Percentiles rank a stretch among this genome's conserved stretches.
Conservation (phyloP, 257 asterid genomes). For the Solanum tacnaense region DNA sequence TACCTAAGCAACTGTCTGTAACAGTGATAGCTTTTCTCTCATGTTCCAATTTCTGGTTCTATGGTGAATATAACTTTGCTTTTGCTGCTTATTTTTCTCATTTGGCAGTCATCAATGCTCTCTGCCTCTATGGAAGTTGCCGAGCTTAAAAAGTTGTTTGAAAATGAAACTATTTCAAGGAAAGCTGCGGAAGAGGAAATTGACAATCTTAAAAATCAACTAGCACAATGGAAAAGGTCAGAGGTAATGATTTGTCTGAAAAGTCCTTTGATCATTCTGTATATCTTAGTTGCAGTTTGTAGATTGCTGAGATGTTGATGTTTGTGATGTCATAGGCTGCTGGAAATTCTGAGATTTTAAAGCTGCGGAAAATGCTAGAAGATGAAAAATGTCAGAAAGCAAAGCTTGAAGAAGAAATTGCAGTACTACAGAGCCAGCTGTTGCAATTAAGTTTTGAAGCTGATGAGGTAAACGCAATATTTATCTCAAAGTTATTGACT, state of each 20-base stretch:
- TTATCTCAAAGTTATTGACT: background rate
- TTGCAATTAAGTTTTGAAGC: slow-evolving; percentile 73
- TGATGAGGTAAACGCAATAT: slow-evolving; percentile 47
- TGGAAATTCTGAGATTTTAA: slow-evolving; percentile 48
- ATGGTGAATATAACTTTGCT: background rate
- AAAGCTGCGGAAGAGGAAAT: slow-evolving; percentile 65
- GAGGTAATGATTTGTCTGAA: slow-evolving; percentile 37
- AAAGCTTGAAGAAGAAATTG: slow-evolving; percentile 63
- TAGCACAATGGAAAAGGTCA: slow-evolving; percentile 41
- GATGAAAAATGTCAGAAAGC: slow-evolving; percentile 47
- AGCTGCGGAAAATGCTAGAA: slow-evolving; percentile 57
- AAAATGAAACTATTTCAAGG: slow-evolving; percentile 45
- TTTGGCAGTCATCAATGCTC: slow-evolving; percentile 31
- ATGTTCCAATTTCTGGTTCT: background rate
- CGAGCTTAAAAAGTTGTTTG: slow-evolving; percentile 47
- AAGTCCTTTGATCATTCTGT: background rate
- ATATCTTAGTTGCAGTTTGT: background rate
- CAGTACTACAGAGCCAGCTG: slow-evolving; percentile 47
- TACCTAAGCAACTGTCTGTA: background rate
- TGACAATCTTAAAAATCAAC: slow-evolving; percentile 38
- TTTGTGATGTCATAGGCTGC: slow-evolving; percentile 32
- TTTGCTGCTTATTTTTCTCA: background rate
- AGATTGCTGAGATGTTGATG: slow-evolving; percentile 9
- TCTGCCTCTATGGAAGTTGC: slow-evolving; percentile 41
- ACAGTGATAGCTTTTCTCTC: background rate